Base-by-base conservation (phyloP, 2,329 filamentous ascomycete genomes). In the Biscogniauxia mediterranea region DNA sequence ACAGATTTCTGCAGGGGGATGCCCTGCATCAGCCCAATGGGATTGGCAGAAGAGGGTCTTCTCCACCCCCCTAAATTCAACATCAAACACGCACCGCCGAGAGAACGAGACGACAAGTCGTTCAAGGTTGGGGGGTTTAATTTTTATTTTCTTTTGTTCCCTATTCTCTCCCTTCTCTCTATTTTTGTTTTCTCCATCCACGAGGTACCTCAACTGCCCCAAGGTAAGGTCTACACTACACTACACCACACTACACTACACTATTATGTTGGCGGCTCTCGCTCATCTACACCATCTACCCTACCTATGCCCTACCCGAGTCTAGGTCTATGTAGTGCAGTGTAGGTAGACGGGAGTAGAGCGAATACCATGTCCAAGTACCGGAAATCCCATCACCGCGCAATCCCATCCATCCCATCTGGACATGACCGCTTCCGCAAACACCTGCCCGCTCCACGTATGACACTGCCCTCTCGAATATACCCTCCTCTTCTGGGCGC, bases 71-170 rank as follows among this genome's bases (percentile, higher is more conserved):
- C 61, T 60, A 73, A 75, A 73, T 74, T 75, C 70, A 76, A 79
- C 74, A 72, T 79, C 77, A 78, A 79, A 79, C 77, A 70, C 71
- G 72, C 71, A 73, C 73, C 71, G 70, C 70, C 70, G 69, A 71
- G 21, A 69, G 70, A 72, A 75, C 73, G 72, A 75, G 73, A 75
- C 70, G 65, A 69, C 60, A 60, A 64, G 62, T 63, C 52, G 56
- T 61, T 60, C 59, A 46, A n/a, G n/a, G n/a, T n/a, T 51, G 49
- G 58, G 11, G 7, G 7, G 7, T 32, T 32, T 32, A 5, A 32
- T 32, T 32, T 13, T 32, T 32, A 9, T 32, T 32, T 32, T 32
- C 7, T 32, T 57, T 52, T 54, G 28, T 61, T 54, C 54, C 54
- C 55, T n/a, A n/a, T n/a, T 56, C n/a, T 55, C 56, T 57, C 53